Evolutionary conservation across 2,329 filamentous ascomycete genomes (phyloP), one percentile per base, ranked within the genome.

Genomic region (Pyricularia sp.): DNA sequence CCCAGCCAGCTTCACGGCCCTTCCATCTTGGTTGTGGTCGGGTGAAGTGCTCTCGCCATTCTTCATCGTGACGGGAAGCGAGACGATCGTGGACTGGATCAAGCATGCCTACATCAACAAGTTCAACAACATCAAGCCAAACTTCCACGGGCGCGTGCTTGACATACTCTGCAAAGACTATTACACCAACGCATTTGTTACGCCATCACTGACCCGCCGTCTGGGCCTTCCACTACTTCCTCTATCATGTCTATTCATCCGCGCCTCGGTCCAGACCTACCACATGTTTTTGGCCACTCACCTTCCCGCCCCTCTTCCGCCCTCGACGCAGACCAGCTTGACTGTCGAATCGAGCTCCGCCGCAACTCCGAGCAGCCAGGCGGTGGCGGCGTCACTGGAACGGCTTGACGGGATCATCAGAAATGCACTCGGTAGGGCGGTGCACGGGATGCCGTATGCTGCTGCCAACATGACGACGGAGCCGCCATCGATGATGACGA

Each of bases 51-150:
- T 99, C 4, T 94, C 93, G 0, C 96, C 95, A 0, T 99, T 99
- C 73, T 81, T 99, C 14, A 89, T 99, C 9, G 96, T 99, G 0
- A 86, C 99, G 7, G 94, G 94, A 1, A 97, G 93, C 71, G 95
- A 99, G 80, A 97, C 97, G 90, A 81, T 97, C 10, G 95, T 99
- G 1, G 95, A 99, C 79, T 94, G 92, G 87, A 87, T 97, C 78
- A 99, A 99, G 78, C 96, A 99, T 76, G 93, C 93, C 26, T 99
- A 98, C 77, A 96, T 99, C 77, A 94, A 90, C 77, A 99, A 99
- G 77, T 99, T 99, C 82, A 99, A 99, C 83, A 97, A 97, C 74
- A 93, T 94, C 73, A 94, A 95, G 72, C 95, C 95, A 3, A 88
- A 86, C 7, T 91, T 99, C 69, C 99, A 99, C 78, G 87, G 88